phyloP scores from a whole-genome alignment of 176 grass and related monocot genomes.

The Paspalum vaginatum region DNA sequence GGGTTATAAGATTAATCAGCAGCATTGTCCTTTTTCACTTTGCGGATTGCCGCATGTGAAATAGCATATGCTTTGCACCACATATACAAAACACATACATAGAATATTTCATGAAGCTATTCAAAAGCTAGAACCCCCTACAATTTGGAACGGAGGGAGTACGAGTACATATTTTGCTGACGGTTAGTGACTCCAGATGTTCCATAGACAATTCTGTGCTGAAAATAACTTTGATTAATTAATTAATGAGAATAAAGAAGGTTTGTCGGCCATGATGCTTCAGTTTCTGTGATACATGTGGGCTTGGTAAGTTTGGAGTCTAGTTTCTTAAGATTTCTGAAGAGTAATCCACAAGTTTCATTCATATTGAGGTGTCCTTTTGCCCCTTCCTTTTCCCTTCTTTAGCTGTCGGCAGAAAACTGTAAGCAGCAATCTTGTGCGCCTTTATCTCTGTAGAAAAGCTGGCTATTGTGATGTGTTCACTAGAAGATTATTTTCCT shows the following conservation, averaged over 20 bases:
- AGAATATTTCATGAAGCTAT: too few species aligned
- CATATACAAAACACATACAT: too few species aligned
- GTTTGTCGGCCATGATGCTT: not conserved
- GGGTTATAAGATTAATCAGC: not conserved
- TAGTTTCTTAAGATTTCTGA: constrained; percentile 21
- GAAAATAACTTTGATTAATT: not conserved
- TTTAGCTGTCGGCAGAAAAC: constrained; percentile 18
- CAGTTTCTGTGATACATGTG: not conserved
- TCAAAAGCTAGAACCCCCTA: too few species aligned
- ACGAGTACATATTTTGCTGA: constrained; percentile 26
- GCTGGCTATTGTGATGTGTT: constrained; percentile 21
- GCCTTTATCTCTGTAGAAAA: constrained; percentile 35
- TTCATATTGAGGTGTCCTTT: not conserved
- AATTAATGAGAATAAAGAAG: not conserved
- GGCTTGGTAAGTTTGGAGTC: constrained; percentile 16
- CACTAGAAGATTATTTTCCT: constrained; percentile 21
- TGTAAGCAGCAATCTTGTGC: constrained; percentile 29
- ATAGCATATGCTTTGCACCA: not conserved
- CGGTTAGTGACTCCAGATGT: constrained; percentile 7
- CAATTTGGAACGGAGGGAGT: not conserved
- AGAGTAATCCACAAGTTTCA: constrained; percentile 23
- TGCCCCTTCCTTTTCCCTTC: not conserved
- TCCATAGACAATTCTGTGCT: constrained; percentile 27
- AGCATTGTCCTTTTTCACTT: not conserved
- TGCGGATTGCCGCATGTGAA: not conserved